These are phyloP conservation scores for Hippophae tibetana DNA, from an alignment of 306 rosid genomes.

Conservation along the genomic window DNA sequence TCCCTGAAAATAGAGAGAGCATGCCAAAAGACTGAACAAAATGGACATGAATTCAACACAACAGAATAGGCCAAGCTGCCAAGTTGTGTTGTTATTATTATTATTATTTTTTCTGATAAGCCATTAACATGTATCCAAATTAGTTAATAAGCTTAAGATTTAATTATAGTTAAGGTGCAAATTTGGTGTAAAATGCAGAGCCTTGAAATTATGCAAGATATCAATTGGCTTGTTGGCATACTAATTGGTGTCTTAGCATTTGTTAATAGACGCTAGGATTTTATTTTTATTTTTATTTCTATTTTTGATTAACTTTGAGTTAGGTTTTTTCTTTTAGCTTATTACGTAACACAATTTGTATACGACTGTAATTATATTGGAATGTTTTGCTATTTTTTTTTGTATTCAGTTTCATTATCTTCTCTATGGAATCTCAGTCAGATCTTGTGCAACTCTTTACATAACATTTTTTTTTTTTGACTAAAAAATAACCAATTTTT, in stretches of 20 bases:
- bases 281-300: neutral
- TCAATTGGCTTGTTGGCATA: conserved; percentile 23
- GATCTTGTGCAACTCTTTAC: too few relatives aligned
- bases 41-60: conserved; percentile 22
- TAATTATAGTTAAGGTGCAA: conserved; percentile 38
- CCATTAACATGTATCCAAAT: conserved; percentile 32
- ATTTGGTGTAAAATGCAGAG: conserved; percentile 57
- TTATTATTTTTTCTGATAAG: conserved; percentile 25
- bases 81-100: conserved; percentile 30
- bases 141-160: conserved; percentile 30
- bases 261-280: conserved; percentile 15
- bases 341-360: too few relatives aligned
- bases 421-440: too few relatives aligned
- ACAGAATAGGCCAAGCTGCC: conserved; percentile 31
- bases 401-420: too few relatives aligned
- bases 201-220: conserved; percentile 37
- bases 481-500: too few relatives aligned
- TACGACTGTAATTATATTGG: too few relatives aligned
- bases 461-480: too few relatives aligned
- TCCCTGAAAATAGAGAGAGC: conserved; percentile 45
- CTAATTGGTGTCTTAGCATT: conserved; percentile 13
- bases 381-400: too few relatives aligned
- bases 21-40: conserved; percentile 35
- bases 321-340: too few relatives aligned
- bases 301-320: neutral